A percentile compares a stretch with the other conserved stretches of the same genome.
Conservation (phyloP, 2,329 filamentous ascomycete genomes). For the Trichoderma aggressivum region DNA sequence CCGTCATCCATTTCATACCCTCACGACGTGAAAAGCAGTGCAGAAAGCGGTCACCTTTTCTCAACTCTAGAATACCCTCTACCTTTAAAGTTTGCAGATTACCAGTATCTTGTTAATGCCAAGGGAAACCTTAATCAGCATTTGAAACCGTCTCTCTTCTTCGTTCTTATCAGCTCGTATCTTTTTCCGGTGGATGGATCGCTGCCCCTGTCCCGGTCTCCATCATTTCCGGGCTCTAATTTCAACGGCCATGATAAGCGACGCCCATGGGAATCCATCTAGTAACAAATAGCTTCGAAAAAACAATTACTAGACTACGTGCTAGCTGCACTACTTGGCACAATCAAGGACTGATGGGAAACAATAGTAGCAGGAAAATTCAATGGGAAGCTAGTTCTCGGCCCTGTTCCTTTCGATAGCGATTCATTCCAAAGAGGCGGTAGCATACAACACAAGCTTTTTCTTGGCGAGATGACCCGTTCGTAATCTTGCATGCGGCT, state of each 20-base stretch:
- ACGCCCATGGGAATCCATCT: no score
- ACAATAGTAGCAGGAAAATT: neutral
- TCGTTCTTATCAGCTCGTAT: neutral
- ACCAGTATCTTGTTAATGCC: neutral
- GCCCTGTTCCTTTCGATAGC: neutral
- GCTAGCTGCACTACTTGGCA: neutral
- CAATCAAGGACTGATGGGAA: neutral
- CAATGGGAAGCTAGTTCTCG: neutral
- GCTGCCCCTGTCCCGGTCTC: neutral
- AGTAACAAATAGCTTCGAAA: neutral
- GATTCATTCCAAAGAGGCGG: neutral
- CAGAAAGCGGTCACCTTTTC: neutral
- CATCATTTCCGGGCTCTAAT: conserved; percentile 3
- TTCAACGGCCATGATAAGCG: neutral
- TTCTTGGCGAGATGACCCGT: neutral
- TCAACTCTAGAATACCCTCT: neutral
- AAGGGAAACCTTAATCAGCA: neutral
- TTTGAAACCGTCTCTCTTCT: neutral
- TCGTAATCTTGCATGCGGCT: neutral
- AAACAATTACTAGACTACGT: neutral
- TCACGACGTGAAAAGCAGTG: neutral
- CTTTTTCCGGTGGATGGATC: neutral
- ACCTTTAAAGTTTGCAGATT: neutral
- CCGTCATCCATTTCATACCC: neutral
- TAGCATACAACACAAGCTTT: neutral